Conservation (phyloP, 1,284 basidiomycete genomes). For the Xanthoconium separans region DNA sequence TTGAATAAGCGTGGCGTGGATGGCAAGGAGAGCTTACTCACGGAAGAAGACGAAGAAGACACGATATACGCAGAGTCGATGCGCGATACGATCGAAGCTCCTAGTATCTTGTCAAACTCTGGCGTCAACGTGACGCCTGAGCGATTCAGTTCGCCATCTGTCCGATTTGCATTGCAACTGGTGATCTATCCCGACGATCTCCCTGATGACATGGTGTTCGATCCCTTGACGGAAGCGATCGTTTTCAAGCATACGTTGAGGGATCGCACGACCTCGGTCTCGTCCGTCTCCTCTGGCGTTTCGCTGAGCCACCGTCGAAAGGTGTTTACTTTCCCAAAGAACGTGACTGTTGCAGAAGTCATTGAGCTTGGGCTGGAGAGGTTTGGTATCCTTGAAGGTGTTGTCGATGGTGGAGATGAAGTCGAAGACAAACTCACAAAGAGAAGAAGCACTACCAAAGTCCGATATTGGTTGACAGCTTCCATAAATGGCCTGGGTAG, state of each 20-base stretch:
- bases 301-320: slow-evolving; percentile 65
- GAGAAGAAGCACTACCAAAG: slow-evolving; percentile 72
- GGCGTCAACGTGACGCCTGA: slow-evolving; percentile 57
- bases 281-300: slow-evolving; percentile 49
- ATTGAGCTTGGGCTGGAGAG: slow-evolving; percentile 90
- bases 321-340: slow-evolving; percentile 87
- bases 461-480: slow-evolving; percentile 77
- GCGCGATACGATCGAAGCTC: slow-evolving; percentile 36
- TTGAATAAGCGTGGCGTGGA: slow-evolving; percentile 62
- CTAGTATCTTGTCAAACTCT: slow-evolving; percentile 39
- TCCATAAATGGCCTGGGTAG: slow-evolving; percentile 63
- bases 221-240: slow-evolving; percentile 88
- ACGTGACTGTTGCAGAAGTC: slow-evolving; percentile 94
- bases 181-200: slow-evolving; percentile 87
- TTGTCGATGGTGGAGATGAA: slow-evolving; percentile 97
- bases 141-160: slow-evolving; percentile 75
- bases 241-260: slow-evolving; percentile 73
- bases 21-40: slow-evolving; percentile 31
- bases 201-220: slow-evolving; percentile 91
- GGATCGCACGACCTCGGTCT: slow-evolving; percentile 46
- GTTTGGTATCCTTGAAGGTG: slow-evolving; percentile 92
- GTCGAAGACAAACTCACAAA: slow-evolving; percentile 89
- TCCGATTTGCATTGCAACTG: slow-evolving; percentile 84
- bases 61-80: slow-evolving; percentile 44
- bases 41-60: slow-evolving; percentile 44